Conservation (phyloP, 345 rosid species). For the Hypericum androsaemum region DNA sequence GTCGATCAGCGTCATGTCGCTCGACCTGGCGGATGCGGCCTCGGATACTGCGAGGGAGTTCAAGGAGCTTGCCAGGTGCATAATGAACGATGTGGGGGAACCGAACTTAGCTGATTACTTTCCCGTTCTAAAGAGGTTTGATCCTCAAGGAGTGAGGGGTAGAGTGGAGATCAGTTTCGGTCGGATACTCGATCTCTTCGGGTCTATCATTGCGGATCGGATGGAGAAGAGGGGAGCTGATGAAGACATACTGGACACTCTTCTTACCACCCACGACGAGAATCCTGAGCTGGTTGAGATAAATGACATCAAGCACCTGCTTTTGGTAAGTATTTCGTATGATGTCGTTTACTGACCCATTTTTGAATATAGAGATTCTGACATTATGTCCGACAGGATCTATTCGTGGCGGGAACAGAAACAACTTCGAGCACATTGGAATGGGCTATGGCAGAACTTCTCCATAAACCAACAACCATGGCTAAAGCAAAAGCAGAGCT, state of each 20-base stretch:
- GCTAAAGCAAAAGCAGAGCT: conserved; percentile 29
- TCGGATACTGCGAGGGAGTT: conserved; percentile 19
- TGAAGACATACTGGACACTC: conserved; percentile 30
- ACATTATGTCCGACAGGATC: conserved; percentile 14
- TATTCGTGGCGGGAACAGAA: conserved; percentile 38
- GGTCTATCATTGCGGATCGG: conserved; percentile 20
- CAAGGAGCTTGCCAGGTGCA: conserved; percentile 19
- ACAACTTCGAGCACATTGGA: conserved; percentile 40
- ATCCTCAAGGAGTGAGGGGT: conserved; percentile 28
- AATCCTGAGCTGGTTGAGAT: conserved; percentile 7
- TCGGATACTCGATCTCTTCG: conserved; percentile 15
- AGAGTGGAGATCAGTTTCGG: conserved; percentile 3
- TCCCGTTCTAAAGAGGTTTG: conserved; percentile 31
- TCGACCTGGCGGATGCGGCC: conserved; percentile 27
- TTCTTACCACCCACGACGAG: conserved; percentile 19
- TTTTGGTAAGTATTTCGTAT: conserved; percentile 17
- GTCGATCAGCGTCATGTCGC: conserved; percentile 34
- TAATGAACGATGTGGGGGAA: conserved; percentile 32
- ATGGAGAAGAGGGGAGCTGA: conserved; percentile 10
- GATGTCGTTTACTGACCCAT: neutral
- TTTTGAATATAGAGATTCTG: neutral
- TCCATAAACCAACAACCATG: conserved; percentile 21
- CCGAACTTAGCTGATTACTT: conserved; percentile 37
- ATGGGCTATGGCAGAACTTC: conserved; percentile 49
- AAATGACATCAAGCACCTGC: conserved; percentile 18